phyloP scores from a whole-genome alignment of 441 rosid species.

The Populus tomentosa region DNA sequence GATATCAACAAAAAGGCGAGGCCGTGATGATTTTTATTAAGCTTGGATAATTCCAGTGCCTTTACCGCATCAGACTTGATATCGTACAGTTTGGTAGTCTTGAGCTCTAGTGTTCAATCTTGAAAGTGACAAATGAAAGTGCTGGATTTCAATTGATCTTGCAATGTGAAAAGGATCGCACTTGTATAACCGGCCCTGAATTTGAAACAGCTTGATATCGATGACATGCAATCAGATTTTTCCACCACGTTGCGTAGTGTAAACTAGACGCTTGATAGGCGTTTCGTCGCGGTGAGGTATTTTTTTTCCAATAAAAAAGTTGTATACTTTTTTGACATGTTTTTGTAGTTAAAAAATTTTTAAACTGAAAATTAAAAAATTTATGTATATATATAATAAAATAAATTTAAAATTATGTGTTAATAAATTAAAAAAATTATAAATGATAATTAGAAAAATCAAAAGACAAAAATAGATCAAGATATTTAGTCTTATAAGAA shows the following conservation, averaged over 20 bases:
- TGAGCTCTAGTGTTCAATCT: not conserved
- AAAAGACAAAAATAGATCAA: no score
- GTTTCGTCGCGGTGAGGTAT: no score
- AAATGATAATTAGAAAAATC: no score
- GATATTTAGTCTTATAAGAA: no score
- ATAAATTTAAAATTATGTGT: no score
- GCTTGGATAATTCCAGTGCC: not conserved
- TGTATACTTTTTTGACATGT: no score
- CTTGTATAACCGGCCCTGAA: not conserved
- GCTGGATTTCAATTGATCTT: not conserved
- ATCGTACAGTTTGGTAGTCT: slow-evolving; percentile 1
- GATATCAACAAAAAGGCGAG: slow-evolving; percentile 69
- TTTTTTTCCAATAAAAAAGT: no score
- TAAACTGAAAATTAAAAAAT: no score
- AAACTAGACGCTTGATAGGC: not conserved
- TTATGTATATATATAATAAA: no score
- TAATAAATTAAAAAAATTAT: no score
- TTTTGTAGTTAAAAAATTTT: no score
- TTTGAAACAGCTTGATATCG: not conserved
- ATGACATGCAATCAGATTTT: not conserved
- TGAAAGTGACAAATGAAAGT: not conserved
- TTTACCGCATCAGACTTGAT: not conserved
- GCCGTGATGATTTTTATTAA: slow-evolving; percentile 18
- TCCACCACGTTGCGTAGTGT: not conserved
- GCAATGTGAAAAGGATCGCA: not conserved